Base-by-base conservation (phyloP, 2,329 filamentous ascomycete genomes). In the Nemania sp. region DNA sequence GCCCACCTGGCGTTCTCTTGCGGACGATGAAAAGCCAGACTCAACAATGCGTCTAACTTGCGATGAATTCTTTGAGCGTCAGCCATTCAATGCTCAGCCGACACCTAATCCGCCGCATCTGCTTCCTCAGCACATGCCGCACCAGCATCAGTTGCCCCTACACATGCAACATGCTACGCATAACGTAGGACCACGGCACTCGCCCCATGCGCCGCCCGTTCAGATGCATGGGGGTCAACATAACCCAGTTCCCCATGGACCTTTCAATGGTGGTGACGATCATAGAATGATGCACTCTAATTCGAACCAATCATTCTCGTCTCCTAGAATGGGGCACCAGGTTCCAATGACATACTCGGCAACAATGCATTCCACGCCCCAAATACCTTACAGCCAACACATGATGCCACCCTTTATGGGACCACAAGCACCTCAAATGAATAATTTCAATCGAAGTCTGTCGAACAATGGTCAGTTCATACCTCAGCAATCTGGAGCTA, bases 271-370 rank as follows among this genome's bases (percentile, higher is more conserved):
- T 54, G 85, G 86, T 62, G 92, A 96, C 62, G 89, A 91, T 54
- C 90, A 92, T 66, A 84, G 91, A 46, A 96, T 97, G 89, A 89
- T 94, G 75, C 90, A 89, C 53, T 89, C 86, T 6, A 91, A 87
- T 61, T 91, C 89, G 20, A 86, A 86, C 3, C 91, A 92, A 64
- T 90, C 91, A 2, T 94, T 91, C 70, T 88, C 90, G 7, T 96
- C 92, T 14, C 91, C 93, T 43, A 85, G 91, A 45, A 81, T 91
- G 63, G 81, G 84, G 44, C 87, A 86, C 46, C 87, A 86, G 59
- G 80, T 84, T 14, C 83, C 86, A 24, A 83, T 90, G 70, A 82
- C 82, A 3, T 92, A 91, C 62, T 82, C 83, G 17, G 82, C 81
- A 2, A 81, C 83, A 11, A 86, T 90, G 76, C 82, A 81, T 48